Evolutionary conservation across 108 stramenopile species (phyloP).

Genomic region (Skeletonema costatum): DNA sequence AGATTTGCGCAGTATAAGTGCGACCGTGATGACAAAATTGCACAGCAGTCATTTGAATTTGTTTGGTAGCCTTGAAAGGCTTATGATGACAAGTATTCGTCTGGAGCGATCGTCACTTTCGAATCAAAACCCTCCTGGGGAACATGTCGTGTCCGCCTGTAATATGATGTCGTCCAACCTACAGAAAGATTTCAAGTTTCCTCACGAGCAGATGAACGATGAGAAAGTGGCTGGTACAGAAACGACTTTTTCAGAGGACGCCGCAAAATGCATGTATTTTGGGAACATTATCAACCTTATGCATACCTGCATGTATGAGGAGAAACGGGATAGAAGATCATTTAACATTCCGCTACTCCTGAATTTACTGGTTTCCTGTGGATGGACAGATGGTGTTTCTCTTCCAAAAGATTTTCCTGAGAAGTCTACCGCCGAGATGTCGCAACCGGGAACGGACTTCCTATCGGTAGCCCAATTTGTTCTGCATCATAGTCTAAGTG

Average conservation of each 20-base stretch:
- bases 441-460: conserved; percentile 22
- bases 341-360: conserved; percentile 72
- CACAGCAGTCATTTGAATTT: conserved; percentile 65
- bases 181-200: conserved; percentile 37
- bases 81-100: conserved; percentile 61
- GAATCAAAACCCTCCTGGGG: conserved; percentile 42
- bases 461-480: conserved; percentile 66
- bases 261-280: conserved; percentile 67
- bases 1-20: conserved; percentile 65
- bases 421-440: background rate
- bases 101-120: conserved; percentile 35
- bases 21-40: conserved; percentile 72
- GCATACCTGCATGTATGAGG: conserved; percentile 71
- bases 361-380: conserved; percentile 30
- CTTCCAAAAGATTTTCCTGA: background rate
- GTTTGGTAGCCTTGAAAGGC: conserved; percentile 55
- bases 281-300: conserved; percentile 65
- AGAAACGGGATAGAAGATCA: conserved; percentile 67
- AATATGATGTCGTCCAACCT: conserved; percentile 55
- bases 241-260: conserved; percentile 15
- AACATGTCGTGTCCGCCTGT: conserved; percentile 49
- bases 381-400: conserved; percentile 43
- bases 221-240: background rate
- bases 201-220: background rate
- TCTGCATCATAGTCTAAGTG: conserved; percentile 56